Base-by-base conservation (phyloP, 2,329 filamentous ascomycete genomes). In the Fusarium fujikuroi region DNA sequence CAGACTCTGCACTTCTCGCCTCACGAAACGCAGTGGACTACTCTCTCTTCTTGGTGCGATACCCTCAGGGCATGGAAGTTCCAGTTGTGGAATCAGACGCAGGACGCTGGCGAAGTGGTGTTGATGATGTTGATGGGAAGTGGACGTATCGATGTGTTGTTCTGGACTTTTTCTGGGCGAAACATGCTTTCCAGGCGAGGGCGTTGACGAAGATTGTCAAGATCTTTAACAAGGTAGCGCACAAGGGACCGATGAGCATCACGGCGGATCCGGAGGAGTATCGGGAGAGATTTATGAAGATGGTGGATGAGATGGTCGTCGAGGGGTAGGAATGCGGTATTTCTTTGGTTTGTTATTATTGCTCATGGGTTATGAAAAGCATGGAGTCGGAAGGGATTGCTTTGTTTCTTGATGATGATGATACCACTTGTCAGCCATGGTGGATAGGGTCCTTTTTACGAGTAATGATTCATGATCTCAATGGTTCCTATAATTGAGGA, bases 101-200 rank as follows among this genome's bases (percentile, higher is more conserved):
- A 1, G 68, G 77, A 9, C 69, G 75, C 1, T 94, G 92, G 92
- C 85, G 92, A 16, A 87, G 84, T 0, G 92, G 92, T 0, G 76
- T 93, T 0, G 74, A 81, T 2, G 92, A 91, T 15, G 83, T 86
- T 0, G 90, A 93, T 75, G 88, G 88, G 0, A 89, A 89, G 74
- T 92, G 91, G 85, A 83, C 91, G 18, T 94, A 93, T 76, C 87
- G 92, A 6, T 90, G 88, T 7, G 87, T 91, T 1, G 81, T 94
- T 19, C 83, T 94, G 39, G 92, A 94, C 80, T 94, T 95, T 81
- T 93, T 94, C 83, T 94, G 92, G 92, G 89, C 91, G 1, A 93
- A 92, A 80, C 91, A 93, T 80, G 92, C 91, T 73, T 75, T 91
- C 1, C 91, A 89, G 60, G 89, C 92, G 2, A 88, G 87, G 79